phyloP scores from a whole-genome alignment of 2,329 filamentous ascomycete genomes.

The Fulvia fulva region DNA sequence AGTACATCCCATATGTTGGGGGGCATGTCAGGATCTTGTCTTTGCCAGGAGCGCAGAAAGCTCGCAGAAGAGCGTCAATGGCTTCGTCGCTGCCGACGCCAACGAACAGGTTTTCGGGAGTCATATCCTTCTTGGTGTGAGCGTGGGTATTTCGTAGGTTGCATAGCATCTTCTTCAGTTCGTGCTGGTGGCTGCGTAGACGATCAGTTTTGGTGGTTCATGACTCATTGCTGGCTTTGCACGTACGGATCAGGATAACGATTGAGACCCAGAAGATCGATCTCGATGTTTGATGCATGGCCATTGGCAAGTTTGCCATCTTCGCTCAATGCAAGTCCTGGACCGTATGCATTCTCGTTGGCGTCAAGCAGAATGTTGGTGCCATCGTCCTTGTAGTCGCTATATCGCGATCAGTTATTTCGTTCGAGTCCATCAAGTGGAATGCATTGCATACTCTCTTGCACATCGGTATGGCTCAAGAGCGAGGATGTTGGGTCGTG shows the following conservation, averaged over 20 bases:
- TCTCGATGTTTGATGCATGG: conserved; percentile 49
- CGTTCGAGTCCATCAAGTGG: too few relatives aligned
- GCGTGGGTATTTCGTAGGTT: conserved; percentile 77
- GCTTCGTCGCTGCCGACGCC: conserved; percentile 96
- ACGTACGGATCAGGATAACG: conserved; percentile 83
- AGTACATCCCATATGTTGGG: conserved; percentile 98
- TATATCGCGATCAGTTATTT: conserved; percentile 21
- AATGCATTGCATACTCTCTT: conserved; percentile 54
- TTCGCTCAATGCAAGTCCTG: conserved; percentile 59
- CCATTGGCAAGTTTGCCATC: conserved; percentile 48
- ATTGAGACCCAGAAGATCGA: conserved; percentile 80
- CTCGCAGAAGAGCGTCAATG: conserved; percentile 88
- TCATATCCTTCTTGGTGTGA: conserved; percentile 70
- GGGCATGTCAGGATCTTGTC: conserved; percentile 94
- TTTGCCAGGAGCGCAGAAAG: conserved; percentile 81
- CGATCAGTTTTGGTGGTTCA: conserved; percentile 14
- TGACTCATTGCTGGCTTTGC: not conserved
- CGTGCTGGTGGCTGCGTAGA: conserved; percentile 66
- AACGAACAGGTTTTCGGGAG: conserved; percentile 82
- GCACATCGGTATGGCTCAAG: conserved; percentile 53
- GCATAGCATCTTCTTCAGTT: conserved; percentile 84
- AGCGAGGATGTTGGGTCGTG: conserved; percentile 50
- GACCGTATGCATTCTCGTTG: conserved; percentile 95
- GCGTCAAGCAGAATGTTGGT: conserved; percentile 94
- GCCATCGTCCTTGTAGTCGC: conserved; percentile 97